Percentiles rank a stretch among this genome's conserved stretches.
Evolutionary conservation across 768 basidiomycete species (phyloP).

Genomic region (Agaricus sinodeliciosus): DNA sequence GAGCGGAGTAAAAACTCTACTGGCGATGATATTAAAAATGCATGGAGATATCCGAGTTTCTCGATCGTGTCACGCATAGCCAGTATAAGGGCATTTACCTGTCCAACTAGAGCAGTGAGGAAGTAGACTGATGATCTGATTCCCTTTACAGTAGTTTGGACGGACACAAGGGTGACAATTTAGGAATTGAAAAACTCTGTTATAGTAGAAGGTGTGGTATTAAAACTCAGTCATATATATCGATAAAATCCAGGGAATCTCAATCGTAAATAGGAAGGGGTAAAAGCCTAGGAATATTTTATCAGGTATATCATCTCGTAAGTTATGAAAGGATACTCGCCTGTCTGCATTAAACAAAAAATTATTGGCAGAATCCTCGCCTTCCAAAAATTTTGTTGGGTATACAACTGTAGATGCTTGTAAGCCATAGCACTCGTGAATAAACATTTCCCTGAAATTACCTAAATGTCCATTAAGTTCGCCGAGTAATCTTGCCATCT

Average conservation of each 20-base stretch:
- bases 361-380: conserved; percentile 88
- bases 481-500: conserved; percentile 80
- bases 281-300: conserved; percentile 38
- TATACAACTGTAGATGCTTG: conserved; percentile 54
- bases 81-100: conserved; percentile 26
- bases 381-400: conserved; percentile 84
- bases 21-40: background rate
- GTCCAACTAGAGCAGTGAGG: conserved; percentile 17
- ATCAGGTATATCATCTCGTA: background rate
- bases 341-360: conserved; percentile 89
- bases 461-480: conserved; percentile 85
- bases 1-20: conserved; percentile 1
- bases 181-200: too few relatives aligned
- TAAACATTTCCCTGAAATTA: conserved; percentile 25
- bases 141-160: too few relatives aligned
- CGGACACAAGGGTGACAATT: too few relatives aligned
- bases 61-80: background rate
- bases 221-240: background rate
- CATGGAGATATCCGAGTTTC: background rate
- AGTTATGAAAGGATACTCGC: conserved; percentile 27
- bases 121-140: too few relatives aligned
- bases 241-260: conserved; percentile 1
- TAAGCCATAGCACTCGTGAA: background rate
- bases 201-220: too few relatives aligned
- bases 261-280: conserved; percentile 73